A percentile compares a stretch with the other conserved stretches of the same genome.
These are phyloP conservation scores for Phytophthora constricta DNA, from an alignment of 352 stramenopile genomes.

Conservation along the genomic window DNA sequence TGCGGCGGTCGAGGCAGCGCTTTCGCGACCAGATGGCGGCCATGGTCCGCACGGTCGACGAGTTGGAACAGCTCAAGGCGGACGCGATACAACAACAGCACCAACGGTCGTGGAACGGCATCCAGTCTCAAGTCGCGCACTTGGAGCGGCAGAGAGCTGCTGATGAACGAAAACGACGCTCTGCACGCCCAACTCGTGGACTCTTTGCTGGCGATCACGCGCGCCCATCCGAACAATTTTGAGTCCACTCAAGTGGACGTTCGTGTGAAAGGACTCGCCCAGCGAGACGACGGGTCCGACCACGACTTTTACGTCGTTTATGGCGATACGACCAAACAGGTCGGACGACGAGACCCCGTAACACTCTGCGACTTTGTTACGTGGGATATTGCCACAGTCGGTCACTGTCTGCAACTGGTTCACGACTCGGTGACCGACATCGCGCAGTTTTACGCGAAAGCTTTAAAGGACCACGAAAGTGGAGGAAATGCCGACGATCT, in stretches of 20 bases:
- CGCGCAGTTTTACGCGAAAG: slow-evolving; percentile 26
- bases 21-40: slow-evolving; percentile 41
- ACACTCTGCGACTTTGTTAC: slow-evolving; percentile 50
- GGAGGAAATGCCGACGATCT: slow-evolving; percentile 21
- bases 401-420: slow-evolving; percentile 41
- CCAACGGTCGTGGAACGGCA: slow-evolving; percentile 1
- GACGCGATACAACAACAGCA: slow-evolving; percentile 20
- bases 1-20: slow-evolving; percentile 42
- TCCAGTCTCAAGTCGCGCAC: slow-evolving; percentile 32
- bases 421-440: slow-evolving; percentile 34
- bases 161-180: slow-evolving; percentile 32
- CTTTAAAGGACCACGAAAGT: not conserved
- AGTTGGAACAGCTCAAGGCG: slow-evolving; percentile 30
- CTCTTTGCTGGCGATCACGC: slow-evolving; percentile 38
- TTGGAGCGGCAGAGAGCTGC: slow-evolving; percentile 35
- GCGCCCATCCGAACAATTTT: slow-evolving; percentile 32
- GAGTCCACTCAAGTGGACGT: slow-evolving; percentile 25
- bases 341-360: slow-evolving; percentile 27
- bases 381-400: slow-evolving; percentile 37
- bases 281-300: not conserved
- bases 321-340: not conserved
- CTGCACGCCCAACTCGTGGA: slow-evolving; percentile 42
- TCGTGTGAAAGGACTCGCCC: not conserved
- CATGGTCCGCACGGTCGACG: slow-evolving; percentile 38
- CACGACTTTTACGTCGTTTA: slow-evolving; percentile 26